Evolutionary conservation across 2,329 filamentous ascomycete species (phyloP), one percentile per base, ranked within the genome.

Genomic region (Venturia aucupariae): DNA sequence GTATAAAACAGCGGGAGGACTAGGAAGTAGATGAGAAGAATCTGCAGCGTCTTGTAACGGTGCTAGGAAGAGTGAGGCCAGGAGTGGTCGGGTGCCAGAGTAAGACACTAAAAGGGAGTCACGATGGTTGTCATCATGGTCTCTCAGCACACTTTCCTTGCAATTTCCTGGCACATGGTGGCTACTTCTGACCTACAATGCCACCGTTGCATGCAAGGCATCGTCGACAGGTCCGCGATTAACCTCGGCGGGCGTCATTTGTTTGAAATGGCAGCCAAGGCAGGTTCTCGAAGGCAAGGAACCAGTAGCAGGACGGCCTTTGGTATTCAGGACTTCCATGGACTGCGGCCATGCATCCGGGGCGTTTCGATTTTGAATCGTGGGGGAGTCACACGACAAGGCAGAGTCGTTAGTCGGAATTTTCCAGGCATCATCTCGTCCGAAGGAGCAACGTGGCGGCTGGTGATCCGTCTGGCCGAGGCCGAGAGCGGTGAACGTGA

Each of bases 121-220:
- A 60, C 59, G 27, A 57, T 57, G 51, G 27, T 22, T 57, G 51
- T 57, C 51, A 57, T 57, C 51, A n/a, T 57, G 27, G 27, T 57
- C 51, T 19, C 17, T 57, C 51, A 35, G 30, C 51, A 57, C 51
- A 8, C 22, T 27, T 51, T 51, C 46, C 46, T 51, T 51, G 46
- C 46, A 57, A 15, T 57, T 57, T 57, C 51, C 30, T 57, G 51
- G 51, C 51, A 57, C 51, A 57, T 57, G 51, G 51, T 30, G 51
- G 27, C 51, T n/a, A 24, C 30, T 19, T 57, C 30, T 55, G 51
- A 13, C 51, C 51, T 55, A 7, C n/a, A 35, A 35, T 7, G 4
- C 51, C 51, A 35, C 27, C 4, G 35, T 35, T 6, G 51, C 2
- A 57, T 57, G 51, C 51, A 57, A 57, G 51, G 27, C 51, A 57